A percentile compares a stretch with the other conserved stretches of the same genome.
Conservation (phyloP, 2,329 filamentous ascomycete species). For the Lasiodiplodia theobromae region DNA sequence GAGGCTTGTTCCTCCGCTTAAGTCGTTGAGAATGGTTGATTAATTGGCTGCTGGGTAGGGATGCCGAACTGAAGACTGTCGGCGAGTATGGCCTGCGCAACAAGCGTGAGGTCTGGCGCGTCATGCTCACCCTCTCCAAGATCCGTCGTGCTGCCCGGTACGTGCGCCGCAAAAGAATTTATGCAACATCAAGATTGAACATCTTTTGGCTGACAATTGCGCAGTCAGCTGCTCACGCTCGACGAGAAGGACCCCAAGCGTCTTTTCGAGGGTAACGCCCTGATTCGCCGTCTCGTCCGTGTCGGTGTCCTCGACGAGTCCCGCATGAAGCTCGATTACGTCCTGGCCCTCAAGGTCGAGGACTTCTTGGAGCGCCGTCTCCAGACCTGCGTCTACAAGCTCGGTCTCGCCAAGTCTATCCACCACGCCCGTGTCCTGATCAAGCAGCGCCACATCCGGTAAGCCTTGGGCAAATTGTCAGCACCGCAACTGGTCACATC, state of each 20-base stretch:
- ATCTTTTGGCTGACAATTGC: constrained; percentile 17
- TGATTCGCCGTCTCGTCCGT: constrained; percentile 99
- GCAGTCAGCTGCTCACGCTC: constrained; percentile 98
- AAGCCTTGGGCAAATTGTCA: constrained; percentile 36
- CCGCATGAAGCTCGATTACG: constrained; percentile 99
- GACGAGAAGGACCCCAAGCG: constrained; percentile 99
- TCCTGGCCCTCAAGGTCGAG: constrained; percentile 97
- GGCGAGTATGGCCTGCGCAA: constrained; percentile 99
- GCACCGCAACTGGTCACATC: constrained; percentile 18
- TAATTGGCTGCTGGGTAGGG: constrained; percentile 74
- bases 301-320: constrained; percentile 99
- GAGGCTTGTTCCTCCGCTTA: constrained; percentile 94
- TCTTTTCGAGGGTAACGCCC: constrained; percentile 99
- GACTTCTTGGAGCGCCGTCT: constrained; percentile 99
- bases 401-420: constrained; percentile 99
- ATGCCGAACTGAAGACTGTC: constrained; percentile 99
- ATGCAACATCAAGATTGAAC: background rate
- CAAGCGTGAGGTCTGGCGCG: constrained; percentile 99
- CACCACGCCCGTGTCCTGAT: constrained; percentile 99
- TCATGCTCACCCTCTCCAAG: constrained; percentile 99
- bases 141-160: constrained; percentile 99
- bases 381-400: constrained; percentile 99
- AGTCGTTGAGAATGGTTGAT: constrained; percentile 80
- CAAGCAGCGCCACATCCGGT: constrained; percentile 97
- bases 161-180: constrained; percentile 43